Evolutionary conservation across 2,329 filamentous ascomycete genomes (phyloP).

Genomic region (Ilyonectria sp.): DNA sequence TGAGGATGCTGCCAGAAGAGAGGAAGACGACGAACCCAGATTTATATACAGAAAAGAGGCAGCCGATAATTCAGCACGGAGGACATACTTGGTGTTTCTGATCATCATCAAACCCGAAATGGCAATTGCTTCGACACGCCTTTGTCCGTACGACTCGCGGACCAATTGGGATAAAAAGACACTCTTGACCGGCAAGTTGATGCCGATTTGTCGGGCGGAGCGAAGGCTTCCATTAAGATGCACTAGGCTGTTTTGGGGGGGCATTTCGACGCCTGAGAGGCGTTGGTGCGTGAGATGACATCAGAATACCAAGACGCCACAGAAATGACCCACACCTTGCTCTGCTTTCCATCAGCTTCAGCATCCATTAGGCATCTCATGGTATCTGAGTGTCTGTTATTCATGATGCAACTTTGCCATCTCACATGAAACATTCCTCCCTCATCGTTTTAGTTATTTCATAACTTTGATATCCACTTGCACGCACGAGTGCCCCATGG

Average conservation of each 20-base stretch:
- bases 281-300: neutral
- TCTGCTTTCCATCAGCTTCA: too few relatives aligned
- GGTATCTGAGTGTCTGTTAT: too few relatives aligned
- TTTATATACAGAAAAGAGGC: neutral
- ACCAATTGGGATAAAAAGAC: neutral
- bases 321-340: neutral
- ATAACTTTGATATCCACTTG: too few relatives aligned
- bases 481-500: too few relatives aligned
- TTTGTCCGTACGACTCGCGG: neutral
- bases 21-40: neutral
- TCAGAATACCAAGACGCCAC: neutral
- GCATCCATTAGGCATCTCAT: too few relatives aligned
- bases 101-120: neutral
- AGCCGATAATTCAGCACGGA: neutral
- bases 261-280: conserved; percentile 30
- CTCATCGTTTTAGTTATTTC: too few relatives aligned
- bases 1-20: neutral
- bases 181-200: neutral
- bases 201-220: neutral
- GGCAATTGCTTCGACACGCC: neutral
- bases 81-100: too few relatives aligned
- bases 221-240: neutral
- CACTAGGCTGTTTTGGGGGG: conserved; percentile 24
- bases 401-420: too few relatives aligned
- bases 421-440: too few relatives aligned